These are phyloP conservation scores for Miscanthus lutarioriparius DNA, from an alignment of 176 grass and related monocot genomes.

Conservation along the genomic window DNA sequence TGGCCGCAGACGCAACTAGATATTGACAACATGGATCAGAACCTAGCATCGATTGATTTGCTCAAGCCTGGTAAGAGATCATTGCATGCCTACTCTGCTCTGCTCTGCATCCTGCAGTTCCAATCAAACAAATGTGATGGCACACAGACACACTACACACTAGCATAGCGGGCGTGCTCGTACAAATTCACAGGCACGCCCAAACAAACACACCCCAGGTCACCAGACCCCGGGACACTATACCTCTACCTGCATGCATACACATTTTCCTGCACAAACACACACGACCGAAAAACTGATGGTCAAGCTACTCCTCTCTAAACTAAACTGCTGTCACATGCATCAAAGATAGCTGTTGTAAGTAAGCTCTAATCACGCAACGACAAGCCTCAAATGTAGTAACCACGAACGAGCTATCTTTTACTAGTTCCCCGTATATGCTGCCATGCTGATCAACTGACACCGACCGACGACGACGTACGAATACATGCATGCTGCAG, in stretches of 20 bases:
- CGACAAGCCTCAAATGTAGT: neutral
- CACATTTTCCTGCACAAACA: slow-evolving; percentile 8
- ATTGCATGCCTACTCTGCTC: neutral
- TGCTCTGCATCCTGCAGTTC: neutral
- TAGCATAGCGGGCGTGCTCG: neutral
- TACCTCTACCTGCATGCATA: neutral
- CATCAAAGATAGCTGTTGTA: neutral
- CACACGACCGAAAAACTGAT: neutral
- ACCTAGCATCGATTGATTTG: neutral
- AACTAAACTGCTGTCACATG: neutral
- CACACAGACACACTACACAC: neutral
- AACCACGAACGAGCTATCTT: neutral
- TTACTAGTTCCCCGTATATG: neutral
- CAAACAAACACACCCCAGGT: neutral
- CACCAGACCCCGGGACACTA: too few relatives aligned
- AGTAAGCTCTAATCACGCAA: neutral
- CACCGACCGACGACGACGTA: neutral
- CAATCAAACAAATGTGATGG: neutral
- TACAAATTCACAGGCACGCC: neutral
- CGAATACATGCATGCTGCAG: neutral
- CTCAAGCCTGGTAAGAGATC: neutral
- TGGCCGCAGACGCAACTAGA: too few relatives aligned
- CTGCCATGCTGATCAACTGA: neutral
- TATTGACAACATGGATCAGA: neutral
- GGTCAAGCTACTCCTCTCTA: neutral